A percentile compares a stretch with the other conserved stretches of the same genome.
Evolutionary conservation across 2,329 filamentous ascomycete genomes (phyloP).

Genomic region (Lachnellula willkommii): DNA sequence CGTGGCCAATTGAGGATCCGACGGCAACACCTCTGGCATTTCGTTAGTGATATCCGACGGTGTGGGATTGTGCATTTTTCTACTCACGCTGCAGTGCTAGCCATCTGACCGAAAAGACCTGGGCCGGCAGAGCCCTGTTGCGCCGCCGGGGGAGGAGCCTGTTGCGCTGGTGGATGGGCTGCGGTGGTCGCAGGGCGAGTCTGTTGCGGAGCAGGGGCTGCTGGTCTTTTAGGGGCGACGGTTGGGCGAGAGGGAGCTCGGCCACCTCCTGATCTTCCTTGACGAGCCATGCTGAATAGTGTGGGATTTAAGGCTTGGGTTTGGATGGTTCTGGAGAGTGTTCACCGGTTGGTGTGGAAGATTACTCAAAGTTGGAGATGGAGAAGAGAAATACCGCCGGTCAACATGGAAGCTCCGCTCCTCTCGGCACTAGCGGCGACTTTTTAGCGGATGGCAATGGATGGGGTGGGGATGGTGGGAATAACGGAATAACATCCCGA

Average conservation of each 20-base stretch:
- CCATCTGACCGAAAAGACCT: slow-evolving; percentile 94
- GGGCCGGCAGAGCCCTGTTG: slow-evolving; percentile 54
- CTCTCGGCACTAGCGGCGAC: slow-evolving; percentile 5
- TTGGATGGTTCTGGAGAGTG: slow-evolving; percentile 1
- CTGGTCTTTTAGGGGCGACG: slow-evolving; percentile 51
- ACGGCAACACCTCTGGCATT: slow-evolving; percentile 81
- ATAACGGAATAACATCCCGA: no score
- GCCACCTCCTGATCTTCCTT: slow-evolving; percentile 58
- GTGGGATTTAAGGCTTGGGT: slow-evolving; percentile 2
- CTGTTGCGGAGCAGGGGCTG: slow-evolving; percentile 53
- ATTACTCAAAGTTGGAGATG: slow-evolving; percentile 3
- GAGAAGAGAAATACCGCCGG: neutral
- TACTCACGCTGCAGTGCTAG: slow-evolving; percentile 96
- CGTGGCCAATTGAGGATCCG: slow-evolving; percentile 91
- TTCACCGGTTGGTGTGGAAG: neutral
- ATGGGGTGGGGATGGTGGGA: no score
- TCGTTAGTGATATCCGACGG: slow-evolving; percentile 21
- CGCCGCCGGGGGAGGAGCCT: slow-evolving; percentile 43
- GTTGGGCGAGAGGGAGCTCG: slow-evolving; percentile 63
- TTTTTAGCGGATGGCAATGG: slow-evolving; percentile 7
- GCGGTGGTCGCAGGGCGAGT: slow-evolving; percentile 65
- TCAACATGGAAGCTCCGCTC: slow-evolving; percentile 6
- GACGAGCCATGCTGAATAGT: slow-evolving; percentile 63
- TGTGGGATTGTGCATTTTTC: slow-evolving; percentile 33
- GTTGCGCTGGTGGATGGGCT: slow-evolving; percentile 43